Evolutionary conservation across 2,329 filamentous ascomycete genomes (phyloP).

Genomic region (Pochonia chlamydosporia): DNA sequence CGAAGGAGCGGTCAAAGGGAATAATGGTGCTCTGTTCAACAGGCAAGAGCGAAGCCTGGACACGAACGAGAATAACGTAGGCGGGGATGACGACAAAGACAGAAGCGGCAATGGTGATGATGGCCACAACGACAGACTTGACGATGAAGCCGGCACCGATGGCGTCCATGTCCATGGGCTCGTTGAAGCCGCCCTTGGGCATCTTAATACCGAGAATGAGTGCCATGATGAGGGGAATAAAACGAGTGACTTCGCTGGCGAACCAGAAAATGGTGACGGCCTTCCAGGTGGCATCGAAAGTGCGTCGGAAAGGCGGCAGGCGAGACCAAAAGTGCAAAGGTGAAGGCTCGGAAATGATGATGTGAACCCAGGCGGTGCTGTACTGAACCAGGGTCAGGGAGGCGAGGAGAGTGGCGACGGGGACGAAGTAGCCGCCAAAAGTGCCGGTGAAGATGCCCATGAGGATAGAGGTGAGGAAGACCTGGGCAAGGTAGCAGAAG

Average conservation of each 20-base stretch:
- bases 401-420: slow-evolving; percentile 43
- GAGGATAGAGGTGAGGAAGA: slow-evolving; percentile 28
- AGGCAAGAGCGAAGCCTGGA: slow-evolving; percentile 81
- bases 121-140: slow-evolving; percentile 40
- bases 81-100: slow-evolving; percentile 69
- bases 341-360: slow-evolving; percentile 69
- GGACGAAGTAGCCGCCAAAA: slow-evolving; percentile 38
- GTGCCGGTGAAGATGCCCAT: slow-evolving; percentile 37
- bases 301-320: slow-evolving; percentile 57
- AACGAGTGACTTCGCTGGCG: slow-evolving; percentile 43
- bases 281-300: slow-evolving; percentile 62
- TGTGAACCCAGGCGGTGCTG: slow-evolving; percentile 76
- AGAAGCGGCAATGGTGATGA: slow-evolving; percentile 43
- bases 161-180: slow-evolving; percentile 23
- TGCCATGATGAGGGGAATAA: slow-evolving; percentile 38
- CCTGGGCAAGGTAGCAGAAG: slow-evolving; percentile 38
- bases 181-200: slow-evolving; percentile 27
- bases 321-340: slow-evolving; percentile 61
- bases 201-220: slow-evolving; percentile 38
- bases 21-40: slow-evolving; percentile 79
- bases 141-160: slow-evolving; percentile 23
- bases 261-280: slow-evolving; percentile 61
- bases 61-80: slow-evolving; percentile 69
- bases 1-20: slow-evolving; percentile 83
- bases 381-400: slow-evolving; percentile 61